These are phyloP conservation scores for Phytophthora uliginosa DNA, from an alignment of 352 stramenopile genomes.

Conservation along the genomic window DNA sequence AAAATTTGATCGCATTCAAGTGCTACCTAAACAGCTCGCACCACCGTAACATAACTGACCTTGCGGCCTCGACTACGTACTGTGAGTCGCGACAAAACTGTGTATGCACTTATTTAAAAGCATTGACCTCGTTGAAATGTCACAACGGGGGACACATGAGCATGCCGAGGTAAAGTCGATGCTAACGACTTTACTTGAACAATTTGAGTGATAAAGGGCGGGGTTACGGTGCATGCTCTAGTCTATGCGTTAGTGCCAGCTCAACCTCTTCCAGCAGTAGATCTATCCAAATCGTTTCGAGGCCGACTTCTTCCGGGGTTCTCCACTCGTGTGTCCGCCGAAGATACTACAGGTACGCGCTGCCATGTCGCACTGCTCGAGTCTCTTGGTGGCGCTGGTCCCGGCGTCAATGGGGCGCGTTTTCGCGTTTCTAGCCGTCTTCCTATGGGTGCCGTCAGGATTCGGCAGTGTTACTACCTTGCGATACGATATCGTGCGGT, in stretches of 20 bases:
- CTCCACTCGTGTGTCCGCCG: constrained; percentile 29
- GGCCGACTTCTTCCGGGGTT: constrained; percentile 26
- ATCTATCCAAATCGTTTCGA: constrained; percentile 46
- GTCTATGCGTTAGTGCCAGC: constrained; percentile 37
- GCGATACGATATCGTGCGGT: constrained; percentile 44
- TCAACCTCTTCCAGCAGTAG: constrained; percentile 26
- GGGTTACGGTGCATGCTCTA: background rate
- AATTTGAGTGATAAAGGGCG: constrained; percentile 12
- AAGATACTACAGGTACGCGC: constrained; percentile 30
- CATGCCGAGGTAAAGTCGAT: constrained; percentile 7
- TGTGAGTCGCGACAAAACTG: background rate
- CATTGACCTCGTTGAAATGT: constrained; percentile 10
- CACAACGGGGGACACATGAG: constrained; percentile 4
- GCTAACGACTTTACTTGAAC: constrained; percentile 13
- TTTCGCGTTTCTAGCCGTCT: constrained; percentile 18
- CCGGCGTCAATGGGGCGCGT: constrained; percentile 7
- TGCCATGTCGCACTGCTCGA: constrained; percentile 17
- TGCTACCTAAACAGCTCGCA: no score
- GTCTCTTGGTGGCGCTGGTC: constrained; percentile 21
- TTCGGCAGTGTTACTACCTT: constrained; percentile 33
- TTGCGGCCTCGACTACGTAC: no score
- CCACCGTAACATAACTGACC: no score
- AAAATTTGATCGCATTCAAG: no score
- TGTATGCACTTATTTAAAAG: background rate
- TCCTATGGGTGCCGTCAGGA: constrained; percentile 31